A percentile compares a stretch with the other conserved stretches of the same genome.
Conservation (phyloP, 768 basidiomycete species). For the Tulasnella sp. region DNA sequence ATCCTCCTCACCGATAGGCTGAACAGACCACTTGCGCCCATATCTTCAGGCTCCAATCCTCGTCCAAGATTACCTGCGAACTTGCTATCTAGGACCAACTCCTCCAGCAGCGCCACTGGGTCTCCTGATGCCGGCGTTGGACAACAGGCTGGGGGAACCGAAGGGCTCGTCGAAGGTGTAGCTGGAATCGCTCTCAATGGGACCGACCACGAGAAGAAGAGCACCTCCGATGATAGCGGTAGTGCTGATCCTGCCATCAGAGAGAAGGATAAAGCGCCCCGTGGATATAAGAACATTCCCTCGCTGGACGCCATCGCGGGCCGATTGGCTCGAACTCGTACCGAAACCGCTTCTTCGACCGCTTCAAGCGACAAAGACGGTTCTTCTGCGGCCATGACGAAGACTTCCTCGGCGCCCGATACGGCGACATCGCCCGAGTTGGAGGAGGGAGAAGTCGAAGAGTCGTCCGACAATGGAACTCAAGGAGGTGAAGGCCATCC, state of each 20-base stretch:
- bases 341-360: constrained; percentile 28
- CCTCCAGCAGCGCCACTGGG: constrained; percentile 45
- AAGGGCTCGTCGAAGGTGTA: background rate
- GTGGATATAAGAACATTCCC: constrained; percentile 84
- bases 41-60: background rate
- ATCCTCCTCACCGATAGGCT: background rate
- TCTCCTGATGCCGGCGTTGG: constrained; percentile 45
- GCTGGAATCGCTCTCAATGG: background rate
- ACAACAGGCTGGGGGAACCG: constrained; percentile 28
- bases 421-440: background rate
- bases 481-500: constrained; percentile 39
- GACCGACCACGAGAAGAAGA: background rate
- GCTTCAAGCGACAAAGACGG: background rate
- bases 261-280: constrained; percentile 31
- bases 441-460: constrained; percentile 32
- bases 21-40: background rate
- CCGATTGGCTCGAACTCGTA: constrained; percentile 54
- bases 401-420: constrained; percentile 39
- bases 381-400: background rate
- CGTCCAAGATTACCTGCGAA: background rate
- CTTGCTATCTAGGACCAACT: background rate
- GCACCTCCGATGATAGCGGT: background rate
- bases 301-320: constrained; percentile 77
- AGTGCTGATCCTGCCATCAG: constrained; percentile 5
- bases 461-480: constrained; percentile 24